Evolutionary conservation across 2,329 filamentous ascomycete genomes (phyloP), one percentile per base, ranked within the genome.

Genomic region (Seiridium cupressi): DNA sequence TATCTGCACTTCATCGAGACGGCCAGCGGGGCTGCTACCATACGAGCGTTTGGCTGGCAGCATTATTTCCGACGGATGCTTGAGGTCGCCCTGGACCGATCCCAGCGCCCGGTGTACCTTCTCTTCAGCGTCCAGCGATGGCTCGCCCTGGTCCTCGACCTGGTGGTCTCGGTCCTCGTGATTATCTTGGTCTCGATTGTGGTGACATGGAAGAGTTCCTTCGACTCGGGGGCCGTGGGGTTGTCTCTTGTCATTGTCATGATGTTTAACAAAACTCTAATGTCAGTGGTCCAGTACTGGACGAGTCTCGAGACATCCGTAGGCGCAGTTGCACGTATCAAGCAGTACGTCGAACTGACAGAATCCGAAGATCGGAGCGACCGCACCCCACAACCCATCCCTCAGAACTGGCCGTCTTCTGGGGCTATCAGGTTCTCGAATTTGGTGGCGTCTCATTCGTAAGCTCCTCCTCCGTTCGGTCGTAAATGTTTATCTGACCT

Each of bases 191-290:
- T 73, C 3, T 64, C 68, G 4, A 60, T 66, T 3, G 61, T 66
- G 1, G 65, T 69, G 34, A 62, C 62, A 5, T 59, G 47, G 47
- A 51, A 18, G 36, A 47, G 51, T n/a, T 48, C 44, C 6, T 53
- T 54, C 35, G 40, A 31, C 31, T 34, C 57, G 3, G 57, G 47
- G 2, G 42, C 34, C 26, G 57, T 59, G 4, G 77, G 77, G 36
- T 76, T 74, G 5, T 70, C 72, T 51, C 53, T 80, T 5, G 63
- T 80, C 3, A 71, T 72, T 2, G 66, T 79, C 0, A 73, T 79
- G 69, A 62, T 55, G 5, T 73, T 78, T 55, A 71, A 75, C 32
- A 65, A 72, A 4, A 60, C 48, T 0, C 51, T 79, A 3, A 58
- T 69, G 2, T 55, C 47, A 13, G 64, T 78, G 6, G 68, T 78